Percentiles rank a stretch among this genome's conserved stretches.
Evolutionary conservation across 345 rosid genomes (phyloP).

Genomic region (Eucalyptus caleyi): DNA sequence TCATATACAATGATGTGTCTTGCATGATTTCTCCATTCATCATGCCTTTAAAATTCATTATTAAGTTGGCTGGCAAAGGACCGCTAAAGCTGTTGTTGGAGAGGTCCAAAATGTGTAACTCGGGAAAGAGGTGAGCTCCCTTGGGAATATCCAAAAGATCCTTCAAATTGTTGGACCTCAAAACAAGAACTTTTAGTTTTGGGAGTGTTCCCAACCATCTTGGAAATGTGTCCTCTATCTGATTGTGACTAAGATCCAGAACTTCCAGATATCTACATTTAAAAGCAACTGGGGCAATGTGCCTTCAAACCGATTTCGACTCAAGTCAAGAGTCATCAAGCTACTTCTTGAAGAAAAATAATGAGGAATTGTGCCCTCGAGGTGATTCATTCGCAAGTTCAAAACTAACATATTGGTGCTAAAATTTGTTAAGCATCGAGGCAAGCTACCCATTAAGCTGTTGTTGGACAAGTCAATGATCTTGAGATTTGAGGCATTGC

Average conservation of each 20-base stretch:
- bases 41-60: not conserved
- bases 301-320: not conserved
- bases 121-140: not conserved
- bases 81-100: not conserved
- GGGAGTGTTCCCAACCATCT: not conserved
- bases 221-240: not conserved
- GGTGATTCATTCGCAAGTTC: not conserved
- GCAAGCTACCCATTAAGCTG: not conserved
- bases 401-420: accelerated
- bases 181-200: not conserved
- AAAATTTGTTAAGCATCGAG: not conserved
- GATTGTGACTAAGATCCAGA: not conserved
- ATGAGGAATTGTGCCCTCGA: not conserved
- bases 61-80: not conserved
- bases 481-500: accelerated
- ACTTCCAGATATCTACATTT: not conserved
- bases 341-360: not conserved
- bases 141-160: not conserved
- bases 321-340: not conserved
- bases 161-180: not conserved
- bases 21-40: not conserved
- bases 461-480: not conserved
- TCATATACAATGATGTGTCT: not conserved
- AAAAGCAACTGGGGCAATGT: not conserved
- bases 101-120: not conserved